Base-by-base conservation (phyloP, 345 rosid genomes). In the Erucastrum elatum region DNA sequence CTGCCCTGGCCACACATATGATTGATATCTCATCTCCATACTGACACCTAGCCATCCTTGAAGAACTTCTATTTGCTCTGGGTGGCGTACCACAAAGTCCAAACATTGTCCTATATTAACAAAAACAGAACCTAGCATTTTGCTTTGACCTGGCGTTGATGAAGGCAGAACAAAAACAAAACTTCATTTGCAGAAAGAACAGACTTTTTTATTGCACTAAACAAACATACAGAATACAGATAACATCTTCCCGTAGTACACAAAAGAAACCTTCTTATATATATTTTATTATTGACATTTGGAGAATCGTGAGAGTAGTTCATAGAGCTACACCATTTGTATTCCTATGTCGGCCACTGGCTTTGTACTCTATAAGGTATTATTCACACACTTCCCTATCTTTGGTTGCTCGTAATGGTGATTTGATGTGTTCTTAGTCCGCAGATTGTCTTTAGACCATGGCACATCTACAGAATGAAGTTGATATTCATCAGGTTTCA, bases 401-500 rank as follows among this genome's bases (percentile, higher is more conserved):
- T 56, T 71, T 37, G 75, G 60, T 64, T 70, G 8, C 71, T 71
- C 9, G 46, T 56, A 3, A 31, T 56, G 51, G 21, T 35, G 71
- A 55, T 70, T 53, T 70, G 65, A 37, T 27, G 76, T 37, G 46
- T 55, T 64, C 64, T 65, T 16, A 56, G 76, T 53, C 67, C 12
- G 15, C 37, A 65, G 66, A 70, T 71, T 71, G 58, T 53, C 75
- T 63, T 37, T 65, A 4, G 55, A 70, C 96, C 97, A 94, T 58
- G 87, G 89, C 2, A 84, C 78, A 65, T 86, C 85, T 25, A 82
- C 85, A 0, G 77, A 46, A 67, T 97, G 97, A 12, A 92, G 92
- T 78, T 88, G 91, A 80, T 84, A 94, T 6, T 94, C 96, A 30
- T 94, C 97, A 0, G 97, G 96, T 84, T 89, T 92, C 83, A 92